Evolutionary conservation across 345 rosid species (phyloP).

Genomic region (Cardamine chenopodiifolia): DNA sequence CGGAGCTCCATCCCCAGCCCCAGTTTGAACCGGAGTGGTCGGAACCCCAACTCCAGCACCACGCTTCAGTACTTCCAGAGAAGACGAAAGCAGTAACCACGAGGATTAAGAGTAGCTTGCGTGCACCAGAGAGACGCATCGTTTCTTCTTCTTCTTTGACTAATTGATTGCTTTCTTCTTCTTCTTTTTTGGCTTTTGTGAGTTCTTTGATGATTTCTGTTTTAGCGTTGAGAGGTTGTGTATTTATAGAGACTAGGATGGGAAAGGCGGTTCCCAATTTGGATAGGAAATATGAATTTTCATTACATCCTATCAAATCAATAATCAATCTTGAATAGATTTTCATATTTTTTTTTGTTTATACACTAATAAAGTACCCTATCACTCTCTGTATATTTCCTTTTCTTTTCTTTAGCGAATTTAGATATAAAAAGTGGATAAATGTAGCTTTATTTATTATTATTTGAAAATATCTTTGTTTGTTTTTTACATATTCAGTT

Average conservation of each 20-base stretch:
- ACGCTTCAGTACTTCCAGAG: constrained; percentile 5
- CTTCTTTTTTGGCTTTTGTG: background rate
- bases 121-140: constrained; percentile 1
- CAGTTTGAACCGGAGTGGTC: constrained; percentile 12
- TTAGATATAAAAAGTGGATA: background rate
- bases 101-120: constrained; percentile 7
- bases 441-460: background rate
- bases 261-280: background rate
- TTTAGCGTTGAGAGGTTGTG: background rate
- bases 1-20: constrained; percentile 29
- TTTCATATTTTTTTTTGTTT: background rate
- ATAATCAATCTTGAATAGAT: background rate
- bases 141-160: background rate
- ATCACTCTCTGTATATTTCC: too few species aligned
- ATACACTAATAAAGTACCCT: too few species aligned
- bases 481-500: background rate
- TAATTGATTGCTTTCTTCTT: background rate
- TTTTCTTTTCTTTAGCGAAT: background rate
- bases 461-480: background rate
- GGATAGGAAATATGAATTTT: background rate
- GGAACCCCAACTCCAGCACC: constrained; percentile 24
- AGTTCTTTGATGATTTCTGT: background rate
- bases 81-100: constrained; percentile 10
- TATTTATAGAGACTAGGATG: constrained; percentile 2
- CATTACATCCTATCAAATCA: background rate